Conservation (phyloP, 2,329 filamentous ascomycete species). For the Teratosphaeria gauchensis region DNA sequence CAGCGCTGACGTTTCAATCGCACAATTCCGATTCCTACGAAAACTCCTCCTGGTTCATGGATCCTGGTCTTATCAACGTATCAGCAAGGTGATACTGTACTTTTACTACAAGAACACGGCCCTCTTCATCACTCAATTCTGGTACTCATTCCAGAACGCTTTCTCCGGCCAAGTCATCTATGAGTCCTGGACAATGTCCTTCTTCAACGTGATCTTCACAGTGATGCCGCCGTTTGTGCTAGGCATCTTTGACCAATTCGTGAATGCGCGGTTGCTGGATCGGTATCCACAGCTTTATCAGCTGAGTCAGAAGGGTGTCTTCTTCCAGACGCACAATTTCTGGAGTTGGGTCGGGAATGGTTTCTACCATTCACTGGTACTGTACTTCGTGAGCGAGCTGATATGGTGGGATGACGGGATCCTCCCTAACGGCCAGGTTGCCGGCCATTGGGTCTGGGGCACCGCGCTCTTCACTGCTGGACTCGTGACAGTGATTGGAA, state of each 20-base stretch:
- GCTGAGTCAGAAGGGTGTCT: constrained; percentile 82
- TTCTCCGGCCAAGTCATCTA: constrained; percentile 97
- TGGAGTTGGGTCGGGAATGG: constrained; percentile 87
- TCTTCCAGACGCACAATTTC: constrained; percentile 90
- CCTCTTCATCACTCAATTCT: constrained; percentile 98
- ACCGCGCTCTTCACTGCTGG: constrained; percentile 88
- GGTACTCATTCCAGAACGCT: constrained; percentile 93
- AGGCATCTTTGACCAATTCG: constrained; percentile 95
- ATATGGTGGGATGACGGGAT: constrained; percentile 77
- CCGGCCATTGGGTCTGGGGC: constrained; percentile 97
- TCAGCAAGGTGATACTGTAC: constrained; percentile 94
- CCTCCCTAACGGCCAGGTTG: constrained; percentile 66
- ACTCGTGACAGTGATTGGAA: constrained; percentile 86
- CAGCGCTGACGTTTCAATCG: constrained; percentile 91
- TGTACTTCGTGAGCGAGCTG: constrained; percentile 76
- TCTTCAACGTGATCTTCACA: constrained; percentile 98
- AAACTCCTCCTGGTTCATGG: constrained; percentile 93
- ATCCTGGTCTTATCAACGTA: constrained; percentile 93
- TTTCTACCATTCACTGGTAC: constrained; percentile 85
- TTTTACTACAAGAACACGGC: constrained; percentile 99
- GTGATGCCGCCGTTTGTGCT: constrained; percentile 86
- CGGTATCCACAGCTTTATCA: constrained; percentile 93
- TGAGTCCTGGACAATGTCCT: constrained; percentile 98
- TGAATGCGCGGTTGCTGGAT: constrained; percentile 85
- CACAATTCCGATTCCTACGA: constrained; percentile 86